These are phyloP conservation scores for Sporothrix inflata DNA, from an alignment of 2,329 filamentous ascomycete species.

Conservation along the genomic window DNA sequence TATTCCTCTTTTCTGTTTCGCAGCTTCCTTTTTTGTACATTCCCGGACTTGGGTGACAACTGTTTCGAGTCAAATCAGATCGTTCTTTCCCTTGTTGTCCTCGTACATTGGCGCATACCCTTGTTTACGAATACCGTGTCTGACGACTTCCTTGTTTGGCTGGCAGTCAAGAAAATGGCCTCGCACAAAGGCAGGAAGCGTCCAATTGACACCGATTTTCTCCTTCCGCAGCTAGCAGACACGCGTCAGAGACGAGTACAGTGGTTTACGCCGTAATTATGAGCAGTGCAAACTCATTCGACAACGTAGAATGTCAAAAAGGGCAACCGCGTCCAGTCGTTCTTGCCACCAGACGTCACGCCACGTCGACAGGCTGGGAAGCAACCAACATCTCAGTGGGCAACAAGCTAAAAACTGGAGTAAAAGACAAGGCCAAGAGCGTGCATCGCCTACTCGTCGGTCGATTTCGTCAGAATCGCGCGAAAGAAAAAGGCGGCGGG, in stretches of 20 bases:
- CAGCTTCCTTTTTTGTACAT: neutral
- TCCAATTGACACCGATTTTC: neutral
- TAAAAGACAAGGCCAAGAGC: neutral
- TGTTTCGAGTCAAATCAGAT: neutral
- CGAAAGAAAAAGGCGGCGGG: neutral
- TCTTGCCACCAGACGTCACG: neutral
- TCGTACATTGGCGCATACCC: neutral
- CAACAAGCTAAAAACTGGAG: neutral
- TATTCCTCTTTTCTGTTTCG: neutral
- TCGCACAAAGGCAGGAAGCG: neutral
- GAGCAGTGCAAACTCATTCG: neutral
- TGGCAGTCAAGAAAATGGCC: neutral
- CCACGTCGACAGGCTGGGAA: neutral
- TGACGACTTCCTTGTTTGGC: slow-evolving; percentile 15
- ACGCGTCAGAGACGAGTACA: neutral
- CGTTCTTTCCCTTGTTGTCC: neutral
- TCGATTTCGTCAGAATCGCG: neutral
- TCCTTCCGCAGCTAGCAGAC: neutral
- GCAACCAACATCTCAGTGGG: neutral
- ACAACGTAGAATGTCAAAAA: neutral
- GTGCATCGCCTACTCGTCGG: neutral
- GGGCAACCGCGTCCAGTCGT: neutral
- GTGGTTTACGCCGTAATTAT: neutral
- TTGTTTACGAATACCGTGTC: neutral
- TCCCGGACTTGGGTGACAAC: neutral